Percentiles rank a stretch among this genome's conserved stretches.
These are phyloP conservation scores for Pelargonium cotyledonis DNA, from an alignment of 441 rosid genomes.

Conservation along the genomic window DNA sequence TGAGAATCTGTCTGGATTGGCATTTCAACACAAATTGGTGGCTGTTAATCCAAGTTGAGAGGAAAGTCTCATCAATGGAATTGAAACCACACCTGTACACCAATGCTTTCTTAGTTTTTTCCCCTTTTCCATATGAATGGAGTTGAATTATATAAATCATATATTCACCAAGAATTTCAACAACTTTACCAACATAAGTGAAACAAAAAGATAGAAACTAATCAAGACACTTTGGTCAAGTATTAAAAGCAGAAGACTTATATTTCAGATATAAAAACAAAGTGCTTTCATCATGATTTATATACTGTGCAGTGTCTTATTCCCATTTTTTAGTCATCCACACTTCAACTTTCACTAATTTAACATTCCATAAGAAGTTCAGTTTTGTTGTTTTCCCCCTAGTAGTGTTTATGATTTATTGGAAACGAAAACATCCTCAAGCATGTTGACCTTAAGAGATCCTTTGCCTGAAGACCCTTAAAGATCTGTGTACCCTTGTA, in stretches of 20 bases:
- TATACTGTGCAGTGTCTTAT: background rate
- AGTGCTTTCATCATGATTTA: background rate
- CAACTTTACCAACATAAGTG: background rate
- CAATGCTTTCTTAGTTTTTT: too few species aligned
- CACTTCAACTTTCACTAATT: background rate
- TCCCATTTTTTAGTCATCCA: background rate
- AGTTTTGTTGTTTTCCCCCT: background rate
- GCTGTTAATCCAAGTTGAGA: too few species aligned
- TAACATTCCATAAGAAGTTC: background rate
- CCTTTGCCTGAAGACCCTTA: background rate
- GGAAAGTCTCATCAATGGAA: too few species aligned
- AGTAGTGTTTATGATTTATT: background rate
- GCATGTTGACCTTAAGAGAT: too few species aligned
- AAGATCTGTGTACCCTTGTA: background rate
- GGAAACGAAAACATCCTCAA: background rate
- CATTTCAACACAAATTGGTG: too few species aligned
- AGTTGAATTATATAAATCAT: background rate
- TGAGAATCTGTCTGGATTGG: too few species aligned
- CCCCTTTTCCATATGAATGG: background rate
- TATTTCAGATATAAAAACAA: background rate
- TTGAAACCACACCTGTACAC: too few species aligned
- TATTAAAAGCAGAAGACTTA: too few species aligned
- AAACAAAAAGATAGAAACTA: background rate
- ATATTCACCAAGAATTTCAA: background rate
- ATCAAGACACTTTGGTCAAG: background rate